Conservation (phyloP, 2,329 filamentous ascomycete species). For the Colletotrichum sp. region DNA sequence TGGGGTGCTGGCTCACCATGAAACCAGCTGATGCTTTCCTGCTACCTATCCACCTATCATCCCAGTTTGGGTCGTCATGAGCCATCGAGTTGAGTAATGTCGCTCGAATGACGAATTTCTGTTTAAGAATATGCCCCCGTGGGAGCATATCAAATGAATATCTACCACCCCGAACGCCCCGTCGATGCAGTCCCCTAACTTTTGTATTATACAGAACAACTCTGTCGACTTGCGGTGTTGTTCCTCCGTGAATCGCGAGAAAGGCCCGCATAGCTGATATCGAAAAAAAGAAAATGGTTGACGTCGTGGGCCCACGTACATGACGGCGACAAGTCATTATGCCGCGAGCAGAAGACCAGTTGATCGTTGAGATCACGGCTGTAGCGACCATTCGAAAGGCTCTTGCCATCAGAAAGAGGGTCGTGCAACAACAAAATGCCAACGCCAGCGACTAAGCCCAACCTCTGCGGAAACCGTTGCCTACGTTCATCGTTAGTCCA, state of each 20-base stretch:
- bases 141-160: not conserved
- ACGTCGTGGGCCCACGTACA: not conserved
- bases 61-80: not conserved
- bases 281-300: not conserved
- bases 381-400: not conserved
- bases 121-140: not conserved
- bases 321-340: not conserved
- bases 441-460: not conserved
- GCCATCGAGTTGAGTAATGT: not conserved
- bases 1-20: not conserved
- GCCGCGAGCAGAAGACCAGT: not conserved
- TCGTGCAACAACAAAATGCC: not conserved
- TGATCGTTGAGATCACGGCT: not conserved
- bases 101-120: not conserved
- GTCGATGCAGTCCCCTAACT: constrained; percentile 4
- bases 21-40: not conserved
- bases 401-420: not conserved
- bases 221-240: not conserved
- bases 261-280: not conserved
- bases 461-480: constrained; percentile 12
- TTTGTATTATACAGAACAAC: constrained; percentile 14
- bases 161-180: constrained; percentile 12
- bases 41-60: not conserved
- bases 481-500: constrained; percentile 9
- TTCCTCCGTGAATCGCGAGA: not conserved